Percentiles rank a stretch among this genome's conserved stretches.
Conservation (phyloP, 352 stramenopile species). For the Saprolegnia diclina region DNA sequence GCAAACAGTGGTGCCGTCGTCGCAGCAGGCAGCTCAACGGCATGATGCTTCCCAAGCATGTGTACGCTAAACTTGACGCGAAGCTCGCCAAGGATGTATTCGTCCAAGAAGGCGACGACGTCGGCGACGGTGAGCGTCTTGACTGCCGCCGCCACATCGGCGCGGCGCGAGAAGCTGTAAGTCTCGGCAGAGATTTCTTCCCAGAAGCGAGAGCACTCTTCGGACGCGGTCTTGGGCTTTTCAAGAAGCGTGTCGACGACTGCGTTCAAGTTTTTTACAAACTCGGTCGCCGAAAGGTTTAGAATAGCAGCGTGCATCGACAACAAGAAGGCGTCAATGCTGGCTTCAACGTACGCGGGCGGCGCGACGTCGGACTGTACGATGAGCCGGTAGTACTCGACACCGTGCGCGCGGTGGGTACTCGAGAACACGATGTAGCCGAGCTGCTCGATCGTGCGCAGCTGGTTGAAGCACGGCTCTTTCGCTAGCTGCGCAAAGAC, state of each 20-base stretch:
- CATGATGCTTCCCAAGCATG: conserved; percentile 49
- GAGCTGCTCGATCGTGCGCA: conserved; percentile 91
- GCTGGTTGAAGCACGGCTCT: conserved; percentile 87
- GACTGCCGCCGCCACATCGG: conserved; percentile 48
- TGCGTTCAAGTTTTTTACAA: conserved; percentile 52
- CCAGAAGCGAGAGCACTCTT: conserved; percentile 61
- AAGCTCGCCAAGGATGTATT: conserved; percentile 37
- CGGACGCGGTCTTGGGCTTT: conserved; percentile 62
- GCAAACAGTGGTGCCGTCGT: not conserved
- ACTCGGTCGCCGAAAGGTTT: conserved; percentile 27
- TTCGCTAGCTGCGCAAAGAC: conserved; percentile 86
- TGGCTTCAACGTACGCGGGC: conserved; percentile 52
- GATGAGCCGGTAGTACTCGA: conserved; percentile 72
- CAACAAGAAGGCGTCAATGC: conserved; percentile 65
- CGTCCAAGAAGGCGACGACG: conserved; percentile 59
- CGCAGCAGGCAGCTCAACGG: conserved; percentile 32
- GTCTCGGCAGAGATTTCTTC: conserved; percentile 55
- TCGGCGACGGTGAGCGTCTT: conserved; percentile 41
- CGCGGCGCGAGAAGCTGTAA: conserved; percentile 60
- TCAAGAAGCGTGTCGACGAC: conserved; percentile 54
- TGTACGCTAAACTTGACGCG: conserved; percentile 52
- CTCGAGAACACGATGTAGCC: conserved; percentile 84
- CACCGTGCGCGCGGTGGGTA: conserved; percentile 38
- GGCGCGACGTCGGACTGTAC: conserved; percentile 73
- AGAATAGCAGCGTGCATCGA: conserved; percentile 40